phyloP scores from a whole-genome alignment of 306 rosid species.

The Trifolium pratense region DNA sequence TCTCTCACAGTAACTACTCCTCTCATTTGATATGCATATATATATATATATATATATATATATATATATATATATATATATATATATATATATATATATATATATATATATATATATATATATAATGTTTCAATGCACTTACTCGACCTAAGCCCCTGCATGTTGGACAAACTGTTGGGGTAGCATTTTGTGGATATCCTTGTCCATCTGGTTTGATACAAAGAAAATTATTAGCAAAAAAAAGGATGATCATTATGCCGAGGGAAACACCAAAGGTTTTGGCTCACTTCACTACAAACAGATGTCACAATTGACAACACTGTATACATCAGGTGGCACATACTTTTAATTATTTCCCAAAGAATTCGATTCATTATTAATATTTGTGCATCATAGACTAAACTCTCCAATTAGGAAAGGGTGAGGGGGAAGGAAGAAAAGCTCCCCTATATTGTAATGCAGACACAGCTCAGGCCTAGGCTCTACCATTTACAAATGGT shows the following conservation, averaged over 20 bases:
- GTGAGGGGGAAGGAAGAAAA: neutral
- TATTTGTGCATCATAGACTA: conserved; percentile 24
- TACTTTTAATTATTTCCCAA: conserved; percentile 25
- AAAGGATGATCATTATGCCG: conserved; percentile 27
- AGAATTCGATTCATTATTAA: conserved; percentile 6
- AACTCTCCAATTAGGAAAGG: conserved; percentile 14
- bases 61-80: no score
- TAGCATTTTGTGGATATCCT: conserved; percentile 74
- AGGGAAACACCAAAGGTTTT: conserved; percentile 26
- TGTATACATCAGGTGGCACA: conserved; percentile 10
- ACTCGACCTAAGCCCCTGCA: conserved; percentile 95
- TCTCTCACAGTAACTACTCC: no score
- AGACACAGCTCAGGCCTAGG: conserved; percentile 28
- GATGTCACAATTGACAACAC: conserved; percentile 4
- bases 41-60: no score
- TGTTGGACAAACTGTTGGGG: conserved; percentile 75
- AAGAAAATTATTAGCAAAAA: conserved; percentile 25
- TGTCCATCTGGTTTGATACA: conserved; percentile 70
- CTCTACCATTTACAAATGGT: conserved; percentile 25
- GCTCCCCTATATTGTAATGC: conserved; percentile 15
- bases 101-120: conserved; percentile 14
- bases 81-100: neutral
- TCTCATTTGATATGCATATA: no score
- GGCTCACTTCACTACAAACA: conserved; percentile 34
- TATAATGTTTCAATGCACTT: conserved; percentile 57